phyloP scores from a whole-genome alignment of 2,329 filamentous ascomycete species.

The Hyphodiscus sp. region DNA sequence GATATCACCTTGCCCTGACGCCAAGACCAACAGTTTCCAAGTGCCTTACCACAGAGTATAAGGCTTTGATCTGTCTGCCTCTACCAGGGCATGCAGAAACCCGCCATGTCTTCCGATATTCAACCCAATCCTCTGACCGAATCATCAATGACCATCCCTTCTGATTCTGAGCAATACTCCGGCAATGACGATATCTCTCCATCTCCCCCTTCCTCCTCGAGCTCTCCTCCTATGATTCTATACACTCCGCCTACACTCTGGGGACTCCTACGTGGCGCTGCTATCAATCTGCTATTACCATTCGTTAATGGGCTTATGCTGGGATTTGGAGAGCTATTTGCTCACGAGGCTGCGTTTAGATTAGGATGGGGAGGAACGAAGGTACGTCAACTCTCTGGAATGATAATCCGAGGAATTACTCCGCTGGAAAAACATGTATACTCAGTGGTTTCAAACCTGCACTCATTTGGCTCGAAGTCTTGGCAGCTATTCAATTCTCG shows the following conservation, averaged over 20 bases:
- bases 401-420: neutral
- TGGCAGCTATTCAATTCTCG: neutral
- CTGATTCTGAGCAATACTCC: slow-evolving; percentile 79
- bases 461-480: neutral
- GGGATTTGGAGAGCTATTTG: slow-evolving; percentile 93
- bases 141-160: slow-evolving; percentile 70
- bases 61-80: neutral
- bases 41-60: too few species aligned
- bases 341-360: slow-evolving; percentile 89
- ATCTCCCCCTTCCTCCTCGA: slow-evolving; percentile 54
- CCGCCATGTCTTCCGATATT: slow-evolving; percentile 48
- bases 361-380: slow-evolving; percentile 92
- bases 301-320: slow-evolving; percentile 99
- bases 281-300: slow-evolving; percentile 90
- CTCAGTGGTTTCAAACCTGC: neutral
- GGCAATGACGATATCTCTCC: slow-evolving; percentile 54
- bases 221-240: slow-evolving; percentile 66
- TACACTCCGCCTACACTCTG: slow-evolving; percentile 87
- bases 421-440: neutral
- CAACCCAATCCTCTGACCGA: slow-evolving; percentile 53
- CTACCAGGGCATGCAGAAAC: neutral
- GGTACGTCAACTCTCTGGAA: slow-evolving; percentile 49
- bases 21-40: too few species aligned
- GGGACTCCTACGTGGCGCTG: slow-evolving; percentile 77
- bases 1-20: too few species aligned